Evolutionary conservation across 2,329 filamentous ascomycete species (phyloP), one percentile per base, ranked within the genome.

Genomic region (Podosphaera aphanis): DNA sequence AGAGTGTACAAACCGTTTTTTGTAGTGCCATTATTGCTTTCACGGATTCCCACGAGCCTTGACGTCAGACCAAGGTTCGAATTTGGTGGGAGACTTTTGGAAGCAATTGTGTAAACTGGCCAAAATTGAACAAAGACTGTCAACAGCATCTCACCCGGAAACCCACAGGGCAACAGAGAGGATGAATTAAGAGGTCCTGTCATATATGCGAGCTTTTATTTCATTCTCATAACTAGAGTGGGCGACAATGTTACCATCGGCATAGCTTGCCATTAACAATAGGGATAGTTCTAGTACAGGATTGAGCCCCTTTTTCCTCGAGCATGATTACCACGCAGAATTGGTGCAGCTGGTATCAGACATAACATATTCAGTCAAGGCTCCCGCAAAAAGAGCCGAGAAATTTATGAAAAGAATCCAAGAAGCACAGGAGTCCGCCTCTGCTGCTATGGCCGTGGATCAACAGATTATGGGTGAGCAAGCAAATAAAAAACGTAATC

Each of bases 71-170:
- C 8, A n/a, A 16, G n/a, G n/a, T n/a, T n/a, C n/a, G n/a, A n/a
- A n/a, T n/a, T n/a, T n/a, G n/a, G n/a, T n/a, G n/a, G n/a, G 35
- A 21, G 38, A 41, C 20, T 41, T 41, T 23, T 41, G 38, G 38
- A 20, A 10, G 10, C 10, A 41, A 41, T 23, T 23, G 20, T 23
- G 38, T 23, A n/a, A 6, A 20, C 20, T 21, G 20, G 21, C 38
- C 10, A 19, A 19, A 11, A 41, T 41, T 8, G 7, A 21, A 23
- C 38, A 41, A 41, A n/a, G 18, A 21, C 21, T 41, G 10, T 41
- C 38, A 19, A 41, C 38, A 8, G 38, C 19, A 21, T 41, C 21
- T 21, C 38, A 41, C 20, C 5, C 38, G n/a, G 16, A 41, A n/a
- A 41, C 20, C 6, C 2, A 41, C 21, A 19, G 38, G 23, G n/a